Percentiles rank a stretch among this genome's conserved stretches.
Evolutionary conservation across 495 filamentous ascomycete species (phyloP).

Genomic region (Xylaria nigripes): DNA sequence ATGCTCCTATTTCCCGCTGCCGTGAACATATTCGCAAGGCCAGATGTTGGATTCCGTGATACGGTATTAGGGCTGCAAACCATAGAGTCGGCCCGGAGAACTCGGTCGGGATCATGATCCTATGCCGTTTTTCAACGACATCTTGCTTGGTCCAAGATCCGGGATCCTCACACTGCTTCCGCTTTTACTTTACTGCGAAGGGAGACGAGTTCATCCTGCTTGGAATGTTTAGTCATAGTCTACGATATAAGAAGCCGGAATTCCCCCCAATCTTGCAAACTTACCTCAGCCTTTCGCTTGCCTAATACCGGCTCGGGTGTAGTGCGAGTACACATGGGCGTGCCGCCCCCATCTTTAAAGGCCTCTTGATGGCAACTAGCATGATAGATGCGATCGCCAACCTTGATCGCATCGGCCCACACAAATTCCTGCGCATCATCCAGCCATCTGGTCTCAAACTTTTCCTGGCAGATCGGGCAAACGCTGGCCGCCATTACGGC

Average conservation of each 20-base stretch:
- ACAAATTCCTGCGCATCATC: conserved; percentile 93
- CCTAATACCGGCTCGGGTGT: conserved; percentile 64
- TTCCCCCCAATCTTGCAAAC: conserved; percentile 17
- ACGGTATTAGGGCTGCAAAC: background rate
- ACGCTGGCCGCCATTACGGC: conserved; percentile 57
- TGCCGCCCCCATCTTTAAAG: conserved; percentile 50
- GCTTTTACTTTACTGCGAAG: conserved; percentile 21
- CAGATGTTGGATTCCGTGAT: background rate
- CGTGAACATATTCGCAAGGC: background rate
- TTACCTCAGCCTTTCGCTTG: conserved; percentile 70
- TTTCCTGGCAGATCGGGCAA: conserved; percentile 93
- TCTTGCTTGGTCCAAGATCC: background rate
- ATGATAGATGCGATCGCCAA: conserved; percentile 78
- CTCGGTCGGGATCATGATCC: no score
- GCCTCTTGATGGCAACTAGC: conserved; percentile 84
- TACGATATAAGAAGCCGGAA: background rate
- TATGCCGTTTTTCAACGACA: background rate
- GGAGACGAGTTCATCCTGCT: conserved; percentile 26
- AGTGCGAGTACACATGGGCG: conserved; percentile 34
- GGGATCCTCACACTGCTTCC: conserved; percentile 8
- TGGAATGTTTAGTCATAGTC: conserved; percentile 17
- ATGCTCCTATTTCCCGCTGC: conserved; percentile 1
- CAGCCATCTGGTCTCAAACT: conserved; percentile 80
- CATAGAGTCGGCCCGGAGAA: background rate
- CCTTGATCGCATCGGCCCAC: conserved; percentile 81